phyloP scores from a whole-genome alignment of 192 early-diverging fungal species.

The Coemansia pectinata region DNA sequence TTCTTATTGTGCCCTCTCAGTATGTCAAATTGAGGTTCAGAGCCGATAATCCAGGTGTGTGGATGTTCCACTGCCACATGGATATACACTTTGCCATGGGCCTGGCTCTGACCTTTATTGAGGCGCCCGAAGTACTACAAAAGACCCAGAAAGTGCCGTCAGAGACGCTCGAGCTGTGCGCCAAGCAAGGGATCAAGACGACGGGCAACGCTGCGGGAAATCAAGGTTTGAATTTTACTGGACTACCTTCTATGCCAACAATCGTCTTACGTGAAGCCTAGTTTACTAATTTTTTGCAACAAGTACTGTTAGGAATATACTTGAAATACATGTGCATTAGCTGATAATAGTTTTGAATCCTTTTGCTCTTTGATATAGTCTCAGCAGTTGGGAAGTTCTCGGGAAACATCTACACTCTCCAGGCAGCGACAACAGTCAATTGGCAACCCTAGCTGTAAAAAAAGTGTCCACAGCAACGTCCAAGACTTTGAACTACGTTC shows the following conservation, averaged over 20 bases:
- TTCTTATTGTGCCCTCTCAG: conserved; percentile 55
- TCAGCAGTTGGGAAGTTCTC: not conserved
- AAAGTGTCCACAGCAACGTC: not conserved
- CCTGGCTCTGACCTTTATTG: conserved; percentile 68
- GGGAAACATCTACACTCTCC: not conserved
- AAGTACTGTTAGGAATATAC: not conserved
- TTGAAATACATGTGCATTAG: not conserved
- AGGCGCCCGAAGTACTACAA: conserved; percentile 65
- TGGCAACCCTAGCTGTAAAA: not conserved
- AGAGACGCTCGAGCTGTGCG: conserved; percentile 60
- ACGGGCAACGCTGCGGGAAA: conserved; percentile 77
- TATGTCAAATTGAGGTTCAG: conserved; percentile 68
- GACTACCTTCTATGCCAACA: conserved; percentile 48
- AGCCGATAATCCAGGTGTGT: conserved; percentile 80
- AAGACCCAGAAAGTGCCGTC: conserved; percentile 52
- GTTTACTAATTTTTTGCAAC: not conserved
- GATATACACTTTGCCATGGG: conserved; percentile 63
- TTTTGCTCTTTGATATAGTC: not conserved
- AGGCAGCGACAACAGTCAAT: not conserved
- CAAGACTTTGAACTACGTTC: not conserved
- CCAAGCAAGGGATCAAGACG: conserved; percentile 52
- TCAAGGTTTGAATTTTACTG: conserved; percentile 61
- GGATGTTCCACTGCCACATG: conserved; percentile 80
- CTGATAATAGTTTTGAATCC: not conserved
- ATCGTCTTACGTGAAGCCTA: not conserved